Evolutionary conservation across 495 filamentous ascomycete genomes (phyloP).

Genomic region (Cercophora newfieldiana): DNA sequence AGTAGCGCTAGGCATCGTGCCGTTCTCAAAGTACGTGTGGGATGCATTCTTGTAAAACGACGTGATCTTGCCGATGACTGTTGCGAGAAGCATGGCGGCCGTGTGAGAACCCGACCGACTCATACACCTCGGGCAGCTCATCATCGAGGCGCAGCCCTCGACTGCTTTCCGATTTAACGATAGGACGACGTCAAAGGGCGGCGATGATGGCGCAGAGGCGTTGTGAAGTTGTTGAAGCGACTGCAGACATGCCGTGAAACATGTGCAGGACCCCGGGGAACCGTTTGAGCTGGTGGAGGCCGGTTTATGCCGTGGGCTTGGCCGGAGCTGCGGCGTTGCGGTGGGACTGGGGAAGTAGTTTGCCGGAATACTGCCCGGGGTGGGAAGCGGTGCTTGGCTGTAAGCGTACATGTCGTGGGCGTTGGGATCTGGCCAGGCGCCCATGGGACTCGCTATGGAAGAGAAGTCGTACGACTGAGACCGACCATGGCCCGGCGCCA

Average conservation of each 20-base stretch:
- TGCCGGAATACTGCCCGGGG: conserved; percentile 32
- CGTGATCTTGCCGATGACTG: conserved; percentile 50
- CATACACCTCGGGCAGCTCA: conserved; percentile 44
- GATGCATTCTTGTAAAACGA: conserved; percentile 47
- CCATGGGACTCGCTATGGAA: conserved; percentile 34
- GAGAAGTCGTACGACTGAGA: conserved; percentile 41
- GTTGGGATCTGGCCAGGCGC: conserved; percentile 20
- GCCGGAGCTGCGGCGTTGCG: conserved; percentile 35
- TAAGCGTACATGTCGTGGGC: conserved; percentile 35
- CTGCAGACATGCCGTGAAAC: conserved; percentile 49
- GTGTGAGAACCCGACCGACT: conserved; percentile 43
- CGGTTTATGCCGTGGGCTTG: conserved; percentile 34
- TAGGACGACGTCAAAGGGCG: conserved; percentile 47
- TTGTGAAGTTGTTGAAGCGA: conserved; percentile 49
- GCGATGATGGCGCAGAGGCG: conserved; percentile 38
- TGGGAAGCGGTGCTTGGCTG: conserved; percentile 30
- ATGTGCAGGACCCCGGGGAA: conserved; percentile 40
- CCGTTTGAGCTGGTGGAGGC: conserved; percentile 22
- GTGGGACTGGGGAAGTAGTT: conserved; percentile 43
- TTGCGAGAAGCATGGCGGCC: conserved; percentile 48
- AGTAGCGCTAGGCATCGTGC: conserved; percentile 24
- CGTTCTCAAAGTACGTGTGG: conserved; percentile 38
- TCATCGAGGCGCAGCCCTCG: conserved; percentile 48
- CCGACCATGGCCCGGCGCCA: conserved; percentile 28
- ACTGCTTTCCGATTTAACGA: conserved; percentile 49